Evolutionary conservation across 2,329 filamentous ascomycete species (phyloP).

Genomic region (Nothopassalora personata): DNA sequence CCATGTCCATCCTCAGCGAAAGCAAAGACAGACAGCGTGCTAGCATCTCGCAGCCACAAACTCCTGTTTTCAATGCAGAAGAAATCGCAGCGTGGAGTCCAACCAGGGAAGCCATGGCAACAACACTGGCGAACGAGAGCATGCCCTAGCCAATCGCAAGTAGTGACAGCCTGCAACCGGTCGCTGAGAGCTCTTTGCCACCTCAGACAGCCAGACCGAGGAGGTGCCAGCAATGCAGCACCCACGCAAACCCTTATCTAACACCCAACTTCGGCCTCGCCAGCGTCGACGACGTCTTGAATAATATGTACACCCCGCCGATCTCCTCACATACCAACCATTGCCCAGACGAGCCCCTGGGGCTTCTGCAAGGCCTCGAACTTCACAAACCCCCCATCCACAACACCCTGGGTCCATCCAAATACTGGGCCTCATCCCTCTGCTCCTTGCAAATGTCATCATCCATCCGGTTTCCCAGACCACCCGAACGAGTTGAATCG

Average conservation of each 20-base stretch:
- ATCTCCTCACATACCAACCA: conserved; percentile 6
- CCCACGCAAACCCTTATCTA: background rate
- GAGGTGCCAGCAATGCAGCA: background rate
- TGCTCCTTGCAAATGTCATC: too few relatives aligned
- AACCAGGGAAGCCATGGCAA: background rate
- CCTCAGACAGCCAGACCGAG: background rate
- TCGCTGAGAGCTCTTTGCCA: background rate
- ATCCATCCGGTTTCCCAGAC: background rate
- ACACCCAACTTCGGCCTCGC: background rate
- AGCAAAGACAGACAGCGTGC: conserved; percentile 3
- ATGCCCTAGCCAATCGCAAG: background rate
- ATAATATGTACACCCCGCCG: background rate
- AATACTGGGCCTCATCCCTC: too few relatives aligned
- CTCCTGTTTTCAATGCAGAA: conserved; percentile 3
- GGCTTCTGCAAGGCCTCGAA: background rate
- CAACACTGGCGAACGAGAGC: background rate
- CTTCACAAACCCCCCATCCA: background rate
- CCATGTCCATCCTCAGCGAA: background rate
- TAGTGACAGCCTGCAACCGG: background rate
- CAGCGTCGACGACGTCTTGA: background rate
- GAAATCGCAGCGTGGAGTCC: background rate
- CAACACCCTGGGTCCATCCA: too few relatives aligned
- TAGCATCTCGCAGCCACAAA: conserved; percentile 4
- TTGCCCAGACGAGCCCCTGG: conserved; percentile 5
- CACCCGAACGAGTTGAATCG: background rate